Evolutionary conservation across 208 protist genomes (phyloP).

Genomic region (Vickermania spadyakhi): DNA sequence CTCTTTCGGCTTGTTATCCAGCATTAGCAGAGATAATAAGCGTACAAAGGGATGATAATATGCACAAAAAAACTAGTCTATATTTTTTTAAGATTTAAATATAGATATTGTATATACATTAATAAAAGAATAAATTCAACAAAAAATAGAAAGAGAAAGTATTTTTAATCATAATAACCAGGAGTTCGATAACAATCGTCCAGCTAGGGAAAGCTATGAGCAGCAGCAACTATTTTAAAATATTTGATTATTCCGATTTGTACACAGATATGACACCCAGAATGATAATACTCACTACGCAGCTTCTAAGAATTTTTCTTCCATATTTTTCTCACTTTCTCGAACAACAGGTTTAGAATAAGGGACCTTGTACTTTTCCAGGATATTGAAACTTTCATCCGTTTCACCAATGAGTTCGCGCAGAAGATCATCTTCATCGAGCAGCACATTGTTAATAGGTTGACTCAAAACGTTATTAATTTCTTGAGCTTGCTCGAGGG

Average conservation of each 20-base stretch:
- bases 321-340: not conserved
- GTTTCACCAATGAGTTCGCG: constrained; percentile 27
- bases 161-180: too few relatives aligned
- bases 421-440: constrained; percentile 60
- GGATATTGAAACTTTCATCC: not conserved
- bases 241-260: too few relatives aligned
- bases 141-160: not conserved
- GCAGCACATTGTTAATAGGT: constrained; percentile 21
- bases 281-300: not conserved
- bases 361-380: constrained; percentile 2
- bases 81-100: not conserved
- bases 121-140: not conserved
- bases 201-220: too few relatives aligned
- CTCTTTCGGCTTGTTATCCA: constrained; percentile 68
- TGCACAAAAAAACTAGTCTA: not conserved
- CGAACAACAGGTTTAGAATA: constrained; percentile 10
- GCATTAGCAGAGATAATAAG: constrained; percentile 10
- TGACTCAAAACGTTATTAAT: constrained; percentile 58
- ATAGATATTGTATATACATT: not conserved
- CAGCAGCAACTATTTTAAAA: too few relatives aligned
- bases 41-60: not conserved
- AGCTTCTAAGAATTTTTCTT: not conserved
- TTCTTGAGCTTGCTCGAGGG: constrained; percentile 51
- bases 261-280: too few relatives aligned
- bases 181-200: too few relatives aligned